phyloP scores from a whole-genome alignment of 352 stramenopile genomes.

The Paralagenidium karlingii region DNA sequence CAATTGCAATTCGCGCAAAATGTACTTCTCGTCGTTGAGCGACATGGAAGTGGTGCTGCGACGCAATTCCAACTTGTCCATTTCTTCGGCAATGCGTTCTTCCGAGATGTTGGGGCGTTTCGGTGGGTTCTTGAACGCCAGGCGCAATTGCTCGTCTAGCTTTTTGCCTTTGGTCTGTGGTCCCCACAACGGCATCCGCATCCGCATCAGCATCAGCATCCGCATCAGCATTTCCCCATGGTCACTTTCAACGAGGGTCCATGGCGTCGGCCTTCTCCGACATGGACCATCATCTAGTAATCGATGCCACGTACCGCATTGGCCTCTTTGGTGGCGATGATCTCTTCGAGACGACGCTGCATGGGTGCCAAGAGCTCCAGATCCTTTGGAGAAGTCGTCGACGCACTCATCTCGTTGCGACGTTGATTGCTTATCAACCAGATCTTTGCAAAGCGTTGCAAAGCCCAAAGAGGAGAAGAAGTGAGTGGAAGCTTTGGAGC shows the following conservation, averaged over 20 bases:
- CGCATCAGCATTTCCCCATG: too few species aligned
- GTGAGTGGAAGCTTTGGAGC: too few species aligned
- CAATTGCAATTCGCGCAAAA: constrained; percentile 50
- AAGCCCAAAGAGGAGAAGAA: too few species aligned
- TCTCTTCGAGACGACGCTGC: constrained; percentile 27
- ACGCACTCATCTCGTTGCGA: too few species aligned
- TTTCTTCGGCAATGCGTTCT: constrained; percentile 37
- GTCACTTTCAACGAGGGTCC: too few species aligned
- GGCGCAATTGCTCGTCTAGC: constrained; percentile 60
- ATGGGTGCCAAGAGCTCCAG: constrained; percentile 36
- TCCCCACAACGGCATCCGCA: background rate
- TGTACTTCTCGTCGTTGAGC: constrained; percentile 48
- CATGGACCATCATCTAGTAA: too few species aligned
- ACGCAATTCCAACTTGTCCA: constrained; percentile 37
- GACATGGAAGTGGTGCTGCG: constrained; percentile 66
- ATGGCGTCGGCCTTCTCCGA: too few species aligned
- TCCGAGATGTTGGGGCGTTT: constrained; percentile 37
- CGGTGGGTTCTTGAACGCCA: constrained; percentile 54
- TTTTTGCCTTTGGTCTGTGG: constrained; percentile 26
- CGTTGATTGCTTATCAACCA: too few species aligned
- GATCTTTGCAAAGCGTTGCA: too few species aligned
- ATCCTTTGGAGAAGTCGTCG: constrained; percentile 22
- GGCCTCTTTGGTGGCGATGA: constrained; percentile 17
- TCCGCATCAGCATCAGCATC: background rate
- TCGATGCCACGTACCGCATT: constrained; percentile 34